Evolutionary conservation across 169 alveolate genomes (phyloP).

Genomic region (Ichthyophthirius multifiliis): DNA sequence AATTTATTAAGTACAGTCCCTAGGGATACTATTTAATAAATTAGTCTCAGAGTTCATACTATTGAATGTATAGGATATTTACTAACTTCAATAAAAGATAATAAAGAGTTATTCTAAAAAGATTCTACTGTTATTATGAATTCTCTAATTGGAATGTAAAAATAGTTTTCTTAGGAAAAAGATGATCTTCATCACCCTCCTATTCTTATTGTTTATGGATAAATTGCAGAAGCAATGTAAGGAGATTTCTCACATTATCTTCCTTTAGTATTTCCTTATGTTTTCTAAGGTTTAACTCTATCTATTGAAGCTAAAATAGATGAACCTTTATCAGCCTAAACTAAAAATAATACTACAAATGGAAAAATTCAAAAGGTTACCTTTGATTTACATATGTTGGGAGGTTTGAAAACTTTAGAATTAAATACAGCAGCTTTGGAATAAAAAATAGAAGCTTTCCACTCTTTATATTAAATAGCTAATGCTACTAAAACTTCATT

Average conservation of each 20-base stretch:
- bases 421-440: conserved; percentile 32
- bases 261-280: no score
- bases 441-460: conserved; percentile 36
- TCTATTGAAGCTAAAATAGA: no score
- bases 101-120: background rate
- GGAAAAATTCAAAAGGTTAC: no score
- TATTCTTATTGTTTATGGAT: background rate
- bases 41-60: background rate
- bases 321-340: no score
- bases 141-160: background rate
- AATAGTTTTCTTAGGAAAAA: background rate
- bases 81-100: background rate
- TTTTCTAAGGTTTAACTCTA: no score
- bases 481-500: background rate
- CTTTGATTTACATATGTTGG: background rate
- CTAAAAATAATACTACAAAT: no score
- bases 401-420: conserved; percentile 20
- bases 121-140: background rate
- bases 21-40: background rate
- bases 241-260: background rate
- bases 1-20: background rate
- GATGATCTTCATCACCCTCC: conserved; percentile 8
- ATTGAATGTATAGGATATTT: background rate
- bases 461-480: background rate
- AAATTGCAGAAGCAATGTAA: background rate